Evolutionary conservation across 371 early-diverging fungal species (phyloP).

Genomic region (Blyttiomyces sp.): DNA sequence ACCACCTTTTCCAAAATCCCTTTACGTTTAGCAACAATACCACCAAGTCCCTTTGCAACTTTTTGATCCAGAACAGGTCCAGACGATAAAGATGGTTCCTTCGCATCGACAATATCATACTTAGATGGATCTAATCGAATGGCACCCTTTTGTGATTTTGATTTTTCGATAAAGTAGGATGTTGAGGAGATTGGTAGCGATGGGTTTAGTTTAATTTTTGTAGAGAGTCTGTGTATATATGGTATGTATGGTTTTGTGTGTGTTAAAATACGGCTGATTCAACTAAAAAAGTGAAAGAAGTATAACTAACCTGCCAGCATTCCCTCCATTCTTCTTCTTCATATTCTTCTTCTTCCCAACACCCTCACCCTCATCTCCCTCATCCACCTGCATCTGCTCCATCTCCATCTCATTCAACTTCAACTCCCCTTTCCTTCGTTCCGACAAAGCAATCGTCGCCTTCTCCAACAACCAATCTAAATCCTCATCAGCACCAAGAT

Average conservation of each 20-base stretch:
- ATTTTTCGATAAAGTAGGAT: conserved; percentile 10
- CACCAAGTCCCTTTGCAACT: conserved; percentile 14
- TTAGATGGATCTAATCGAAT: conserved; percentile 11
- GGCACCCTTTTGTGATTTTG: conserved; percentile 1
- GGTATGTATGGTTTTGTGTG: too few species aligned
- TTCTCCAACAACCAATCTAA: background rate
- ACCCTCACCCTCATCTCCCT: background rate
- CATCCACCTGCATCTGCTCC: conserved; percentile 6
- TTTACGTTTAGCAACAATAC: background rate
- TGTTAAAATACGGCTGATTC: background rate
- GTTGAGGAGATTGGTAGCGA: background rate
- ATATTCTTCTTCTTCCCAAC: background rate
- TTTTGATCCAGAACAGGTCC: background rate
- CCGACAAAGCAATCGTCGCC: background rate
- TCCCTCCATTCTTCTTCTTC: background rate
- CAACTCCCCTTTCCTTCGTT: background rate
- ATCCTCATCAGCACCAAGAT: background rate
- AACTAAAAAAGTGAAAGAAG: background rate
- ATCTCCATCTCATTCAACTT: background rate
- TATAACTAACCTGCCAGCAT: background rate
- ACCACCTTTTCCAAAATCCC: conserved; percentile 20
- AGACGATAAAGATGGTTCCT: background rate
- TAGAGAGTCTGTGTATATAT: too few species aligned
- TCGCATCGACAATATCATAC: conserved; percentile 12
- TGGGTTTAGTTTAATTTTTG: background rate